Conservation (phyloP, 768 basidiomycete genomes). For the Leccinum sublutescens region DNA sequence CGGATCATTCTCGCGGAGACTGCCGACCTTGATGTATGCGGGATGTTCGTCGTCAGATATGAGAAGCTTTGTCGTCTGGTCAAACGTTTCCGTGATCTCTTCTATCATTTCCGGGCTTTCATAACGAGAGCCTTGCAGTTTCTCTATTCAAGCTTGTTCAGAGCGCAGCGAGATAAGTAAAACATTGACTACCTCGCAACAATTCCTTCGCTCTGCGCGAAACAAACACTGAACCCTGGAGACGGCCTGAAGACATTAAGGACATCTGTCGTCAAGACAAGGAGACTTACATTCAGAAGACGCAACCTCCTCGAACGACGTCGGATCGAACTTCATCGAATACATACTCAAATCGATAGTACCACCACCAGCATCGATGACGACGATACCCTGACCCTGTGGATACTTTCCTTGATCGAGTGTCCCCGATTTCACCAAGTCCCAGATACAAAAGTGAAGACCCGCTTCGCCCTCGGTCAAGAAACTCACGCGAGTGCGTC, state of each 20-base stretch:
- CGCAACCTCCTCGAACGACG: conserved; percentile 36
- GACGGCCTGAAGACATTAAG: conserved; percentile 27
- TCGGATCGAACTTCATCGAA: conserved; percentile 28
- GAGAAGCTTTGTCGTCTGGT: conserved; percentile 36
- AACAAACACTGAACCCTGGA: conserved; percentile 40
- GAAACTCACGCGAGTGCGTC: conserved; percentile 44
- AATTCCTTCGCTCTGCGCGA: conserved; percentile 29
- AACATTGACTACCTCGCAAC: conserved; percentile 29
- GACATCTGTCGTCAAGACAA: background rate
- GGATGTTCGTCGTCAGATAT: conserved; percentile 35
- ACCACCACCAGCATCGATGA: conserved; percentile 50
- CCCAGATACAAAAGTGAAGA: conserved; percentile 52
- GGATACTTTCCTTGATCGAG: conserved; percentile 11
- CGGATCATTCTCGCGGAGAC: conserved; percentile 31
- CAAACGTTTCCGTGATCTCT: conserved; percentile 34
- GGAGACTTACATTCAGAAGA: conserved; percentile 29
- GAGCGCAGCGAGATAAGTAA: background rate
- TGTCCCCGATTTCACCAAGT: conserved; percentile 17
- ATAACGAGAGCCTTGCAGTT: conserved; percentile 27
- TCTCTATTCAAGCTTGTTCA: conserved; percentile 15
- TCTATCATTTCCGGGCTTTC: conserved; percentile 31
- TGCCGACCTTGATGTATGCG: conserved; percentile 40
- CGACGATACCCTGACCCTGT: conserved; percentile 34
- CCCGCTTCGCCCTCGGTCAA: conserved; percentile 63
- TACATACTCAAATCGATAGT: conserved; percentile 42